Evolutionary conservation across 345 rosid species (phyloP).

Genomic region (Reutealis trisperma): DNA sequence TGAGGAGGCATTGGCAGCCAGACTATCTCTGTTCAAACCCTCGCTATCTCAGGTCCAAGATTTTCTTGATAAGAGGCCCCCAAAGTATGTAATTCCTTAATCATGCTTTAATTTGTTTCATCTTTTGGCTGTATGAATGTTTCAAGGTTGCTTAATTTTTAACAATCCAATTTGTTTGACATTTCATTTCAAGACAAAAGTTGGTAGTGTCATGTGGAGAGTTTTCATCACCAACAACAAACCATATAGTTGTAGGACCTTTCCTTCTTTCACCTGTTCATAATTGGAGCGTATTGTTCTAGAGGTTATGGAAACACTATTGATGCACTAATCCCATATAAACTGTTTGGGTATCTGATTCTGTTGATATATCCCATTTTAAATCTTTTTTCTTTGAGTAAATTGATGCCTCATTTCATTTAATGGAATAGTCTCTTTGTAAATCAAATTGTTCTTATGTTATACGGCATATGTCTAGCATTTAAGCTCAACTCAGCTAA

Average conservation of each 20-base stretch:
- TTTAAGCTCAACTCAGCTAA: neutral
- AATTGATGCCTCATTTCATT: neutral
- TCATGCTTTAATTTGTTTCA: neutral
- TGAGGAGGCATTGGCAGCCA: slow-evolving; percentile 90
- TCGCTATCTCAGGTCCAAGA: slow-evolving; percentile 73
- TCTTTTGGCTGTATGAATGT: neutral
- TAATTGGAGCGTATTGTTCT: neutral
- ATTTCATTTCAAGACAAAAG: neutral
- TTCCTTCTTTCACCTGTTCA: neutral
- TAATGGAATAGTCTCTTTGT: neutral
- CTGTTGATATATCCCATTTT: no score
- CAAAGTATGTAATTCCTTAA: slow-evolving; percentile 50
- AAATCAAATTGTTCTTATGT: neutral
- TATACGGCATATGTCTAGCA: neutral
- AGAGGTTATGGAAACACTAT: neutral
- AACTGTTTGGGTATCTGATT: neutral
- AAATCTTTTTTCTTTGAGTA: neutral
- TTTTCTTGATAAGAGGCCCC: slow-evolving; percentile 73
- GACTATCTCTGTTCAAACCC: slow-evolving; percentile 85
- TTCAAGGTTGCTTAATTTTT: neutral
- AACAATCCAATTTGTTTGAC: neutral
- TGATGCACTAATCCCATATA: neutral
- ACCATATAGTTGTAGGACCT: no score
- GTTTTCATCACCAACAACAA: neutral
- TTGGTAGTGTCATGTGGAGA: neutral